Percentiles rank a stretch among this genome's conserved stretches.
These are phyloP conservation scores for Pelagomonas calceolata DNA, from an alignment of 108 stramenopile genomes.

Conservation along the genomic window DNA sequence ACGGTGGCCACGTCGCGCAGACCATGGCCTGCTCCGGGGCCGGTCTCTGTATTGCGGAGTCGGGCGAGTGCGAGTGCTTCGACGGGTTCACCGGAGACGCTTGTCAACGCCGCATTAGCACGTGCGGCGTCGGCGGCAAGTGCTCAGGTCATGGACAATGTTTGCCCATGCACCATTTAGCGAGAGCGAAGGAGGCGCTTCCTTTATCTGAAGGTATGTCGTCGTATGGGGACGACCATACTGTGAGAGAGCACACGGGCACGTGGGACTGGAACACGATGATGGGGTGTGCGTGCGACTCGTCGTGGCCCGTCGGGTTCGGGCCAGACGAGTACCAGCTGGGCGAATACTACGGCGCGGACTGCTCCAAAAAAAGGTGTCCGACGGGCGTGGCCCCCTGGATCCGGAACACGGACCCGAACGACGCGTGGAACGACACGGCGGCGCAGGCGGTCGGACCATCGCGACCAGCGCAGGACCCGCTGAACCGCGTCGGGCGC, in stretches of 20 bases:
- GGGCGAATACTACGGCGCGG: conserved; percentile 47
- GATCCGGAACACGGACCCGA: conserved; percentile 6
- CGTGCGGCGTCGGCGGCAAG: conserved; percentile 12
- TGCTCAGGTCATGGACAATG: conserved; percentile 40
- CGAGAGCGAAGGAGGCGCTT: conserved; percentile 23
- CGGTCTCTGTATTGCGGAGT: conserved; percentile 34
- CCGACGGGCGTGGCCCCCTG: conserved; percentile 41
- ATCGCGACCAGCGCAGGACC: too few relatives aligned
- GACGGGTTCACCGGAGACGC: conserved; percentile 28
- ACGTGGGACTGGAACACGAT: conserved; percentile 49
- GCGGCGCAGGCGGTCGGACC: not conserved
- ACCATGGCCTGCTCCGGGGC: conserved; percentile 37
- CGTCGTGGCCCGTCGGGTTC: conserved; percentile 26
- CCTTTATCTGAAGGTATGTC: conserved; percentile 23
- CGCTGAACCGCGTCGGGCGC: conserved; percentile 15
- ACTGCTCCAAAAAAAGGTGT: conserved; percentile 33
- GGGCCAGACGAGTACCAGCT: conserved; percentile 30
- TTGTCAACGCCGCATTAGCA: conserved; percentile 20
- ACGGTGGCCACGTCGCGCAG: not conserved
- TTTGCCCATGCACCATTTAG: conserved; percentile 34
- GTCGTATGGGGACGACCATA: conserved; percentile 28
- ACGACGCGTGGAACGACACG: conserved; percentile 7
- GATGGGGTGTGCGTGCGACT: conserved; percentile 45
- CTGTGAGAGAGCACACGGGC: conserved; percentile 2
- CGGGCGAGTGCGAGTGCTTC: conserved; percentile 28